These are phyloP conservation scores for Salix dunnii DNA, from an alignment of 345 rosid species.

Conservation along the genomic window DNA sequence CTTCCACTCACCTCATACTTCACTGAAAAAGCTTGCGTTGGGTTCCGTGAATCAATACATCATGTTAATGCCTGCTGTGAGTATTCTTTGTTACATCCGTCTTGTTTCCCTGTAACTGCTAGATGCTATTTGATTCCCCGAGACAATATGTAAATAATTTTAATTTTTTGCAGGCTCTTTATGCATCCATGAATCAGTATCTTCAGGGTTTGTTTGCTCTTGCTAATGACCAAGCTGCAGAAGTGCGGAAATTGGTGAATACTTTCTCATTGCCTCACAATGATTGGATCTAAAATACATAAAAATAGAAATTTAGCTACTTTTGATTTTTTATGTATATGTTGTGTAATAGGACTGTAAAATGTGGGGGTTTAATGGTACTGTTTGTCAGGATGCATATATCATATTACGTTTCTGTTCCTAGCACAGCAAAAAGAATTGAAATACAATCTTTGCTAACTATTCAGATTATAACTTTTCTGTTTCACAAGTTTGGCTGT, in stretches of 20 bases:
- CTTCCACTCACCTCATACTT: conserved; percentile 83
- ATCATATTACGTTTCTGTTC: neutral
- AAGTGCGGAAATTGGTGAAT: conserved; percentile 62
- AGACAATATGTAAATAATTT: neutral
- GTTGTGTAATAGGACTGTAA: neutral
- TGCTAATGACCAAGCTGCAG: conserved; percentile 72
- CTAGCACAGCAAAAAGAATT: neutral
- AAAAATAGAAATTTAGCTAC: neutral
- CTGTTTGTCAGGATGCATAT: no score
- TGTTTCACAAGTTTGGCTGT: conserved; percentile 10
- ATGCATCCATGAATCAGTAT: conserved; percentile 46
- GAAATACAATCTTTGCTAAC: neutral
- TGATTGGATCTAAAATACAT: neutral
- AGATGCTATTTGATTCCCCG: conserved; percentile 2
- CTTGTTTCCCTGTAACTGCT: neutral
- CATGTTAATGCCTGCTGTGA: conserved; percentile 94
- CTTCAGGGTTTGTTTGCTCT: conserved; percentile 90
- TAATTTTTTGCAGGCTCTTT: conserved; percentile 57
- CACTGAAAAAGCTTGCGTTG: conserved; percentile 78
- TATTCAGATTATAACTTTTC: neutral
- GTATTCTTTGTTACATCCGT: conserved; percentile 28
- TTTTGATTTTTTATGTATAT: neutral
- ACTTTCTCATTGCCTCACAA: conserved; percentile 11
- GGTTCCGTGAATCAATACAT: conserved; percentile 83
- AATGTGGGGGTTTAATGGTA: neutral